A percentile compares a stretch with the other conserved stretches of the same genome.
These are phyloP conservation scores for Metroxylon sagu DNA, from an alignment of 176 grass and related monocot genomes.

Conservation along the genomic window DNA sequence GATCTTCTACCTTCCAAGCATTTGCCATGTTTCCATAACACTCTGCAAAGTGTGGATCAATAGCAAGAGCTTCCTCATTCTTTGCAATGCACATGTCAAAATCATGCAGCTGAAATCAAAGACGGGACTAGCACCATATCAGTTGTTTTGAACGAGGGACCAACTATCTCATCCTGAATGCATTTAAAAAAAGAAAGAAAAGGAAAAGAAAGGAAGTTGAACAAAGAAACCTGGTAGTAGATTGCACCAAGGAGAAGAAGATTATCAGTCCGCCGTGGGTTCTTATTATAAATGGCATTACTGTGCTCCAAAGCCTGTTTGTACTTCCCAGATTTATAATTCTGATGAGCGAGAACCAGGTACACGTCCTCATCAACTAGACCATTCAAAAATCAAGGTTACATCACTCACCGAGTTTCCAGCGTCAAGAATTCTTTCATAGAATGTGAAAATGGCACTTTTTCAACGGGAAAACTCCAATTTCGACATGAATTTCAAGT, in stretches of 20 bases:
- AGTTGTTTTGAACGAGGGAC: no score
- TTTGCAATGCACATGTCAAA: constrained; percentile 13
- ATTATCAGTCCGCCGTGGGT: constrained; percentile 28
- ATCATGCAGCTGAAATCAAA: constrained; percentile 6
- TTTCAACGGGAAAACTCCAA: no score
- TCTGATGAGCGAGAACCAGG: constrained; percentile 22
- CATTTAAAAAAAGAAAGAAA: no score
- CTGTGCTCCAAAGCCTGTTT: constrained; percentile 32
- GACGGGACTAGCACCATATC: no score
- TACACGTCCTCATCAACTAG: constrained; percentile 22
- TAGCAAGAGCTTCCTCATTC: constrained; percentile 9
- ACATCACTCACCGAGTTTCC: no score
- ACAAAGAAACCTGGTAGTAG: constrained; percentile 33
- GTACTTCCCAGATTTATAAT: constrained; percentile 34
- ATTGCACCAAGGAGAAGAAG: constrained; percentile 35
- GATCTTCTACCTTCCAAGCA: constrained; percentile 16
- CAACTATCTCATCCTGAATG: no score
- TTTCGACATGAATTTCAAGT: no score
- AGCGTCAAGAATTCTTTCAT: no score
- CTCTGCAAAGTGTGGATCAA: constrained; percentile 15
- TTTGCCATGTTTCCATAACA: constrained; percentile 22
- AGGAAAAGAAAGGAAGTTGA: no score
- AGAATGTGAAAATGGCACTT: no score
- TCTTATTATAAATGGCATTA: constrained; percentile 24
- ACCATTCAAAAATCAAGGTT: not conserved